Conservation (phyloP, 345 rosid species). For the Rhizophora mangle region DNA sequence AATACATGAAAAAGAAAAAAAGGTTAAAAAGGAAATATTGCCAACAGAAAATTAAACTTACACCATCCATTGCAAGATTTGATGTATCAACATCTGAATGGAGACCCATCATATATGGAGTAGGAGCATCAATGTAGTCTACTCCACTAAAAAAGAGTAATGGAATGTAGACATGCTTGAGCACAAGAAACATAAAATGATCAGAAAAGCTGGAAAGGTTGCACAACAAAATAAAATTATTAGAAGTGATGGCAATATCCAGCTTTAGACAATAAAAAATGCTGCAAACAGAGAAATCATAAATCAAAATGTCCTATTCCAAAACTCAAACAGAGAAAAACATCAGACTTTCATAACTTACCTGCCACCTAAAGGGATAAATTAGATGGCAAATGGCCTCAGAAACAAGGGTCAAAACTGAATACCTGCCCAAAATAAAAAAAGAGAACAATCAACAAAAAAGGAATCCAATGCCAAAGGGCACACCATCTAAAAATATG, state of each 20-base stretch:
- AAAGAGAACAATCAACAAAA: background rate
- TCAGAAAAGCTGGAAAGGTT: constrained; percentile 32
- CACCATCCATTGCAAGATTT: constrained; percentile 90
- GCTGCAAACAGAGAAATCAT: background rate
- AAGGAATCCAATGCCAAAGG: background rate
- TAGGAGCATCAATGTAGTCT: constrained; percentile 98
- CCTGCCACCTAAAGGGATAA: constrained; percentile 99
- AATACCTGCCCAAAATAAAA: constrained; percentile 56
- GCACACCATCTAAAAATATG: background rate
- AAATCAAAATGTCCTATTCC: background rate
- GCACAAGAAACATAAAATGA: constrained; percentile 53
- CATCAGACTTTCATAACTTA: constrained; percentile 23
- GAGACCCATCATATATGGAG: constrained; percentile 99
- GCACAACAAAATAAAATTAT: background rate
- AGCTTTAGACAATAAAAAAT: constrained; percentile 8
- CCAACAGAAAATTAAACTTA: constrained; percentile 41
- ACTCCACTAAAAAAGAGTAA: constrained; percentile 99
- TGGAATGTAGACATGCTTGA: constrained; percentile 99
- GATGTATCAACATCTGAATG: constrained; percentile 93
- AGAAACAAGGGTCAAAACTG: constrained; percentile 81
- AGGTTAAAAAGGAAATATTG: background rate
- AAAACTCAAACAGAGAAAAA: background rate
- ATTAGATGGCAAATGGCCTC: constrained; percentile 98
- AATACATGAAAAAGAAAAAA: background rate
- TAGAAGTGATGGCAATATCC: background rate